Percentiles rank a stretch among this genome's conserved stretches.
Evolutionary conservation across 805 yeast genomes (phyloP).

Genomic region (Candida xiaguanensis): DNA sequence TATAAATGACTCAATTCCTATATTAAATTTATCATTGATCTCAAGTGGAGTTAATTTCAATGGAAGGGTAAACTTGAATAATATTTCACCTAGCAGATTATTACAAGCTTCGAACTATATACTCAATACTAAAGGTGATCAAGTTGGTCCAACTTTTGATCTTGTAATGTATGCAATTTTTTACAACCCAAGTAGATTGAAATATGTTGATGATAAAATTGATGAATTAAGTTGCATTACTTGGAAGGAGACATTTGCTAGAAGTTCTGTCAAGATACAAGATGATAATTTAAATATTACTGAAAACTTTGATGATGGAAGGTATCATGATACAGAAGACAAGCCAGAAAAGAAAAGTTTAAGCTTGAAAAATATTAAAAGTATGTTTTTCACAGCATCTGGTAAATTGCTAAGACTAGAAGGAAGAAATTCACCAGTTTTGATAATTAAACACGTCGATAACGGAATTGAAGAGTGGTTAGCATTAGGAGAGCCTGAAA

Average conservation of each 20-base stretch:
- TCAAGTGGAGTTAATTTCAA: constrained; percentile 65
- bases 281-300: constrained; percentile 33
- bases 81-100: constrained; percentile 61
- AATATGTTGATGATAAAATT: constrained; percentile 22
- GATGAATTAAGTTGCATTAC: constrained; percentile 41
- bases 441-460: constrained; percentile 49
- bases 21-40: constrained; percentile 59
- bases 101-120: constrained; percentile 58
- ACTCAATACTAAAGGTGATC: constrained; percentile 11
- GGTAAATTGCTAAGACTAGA: constrained; percentile 62
- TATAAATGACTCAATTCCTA: constrained; percentile 67
- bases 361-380: constrained; percentile 40
- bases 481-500: constrained; percentile 43
- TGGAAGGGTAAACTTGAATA: constrained; percentile 41
- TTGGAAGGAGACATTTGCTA: constrained; percentile 74
- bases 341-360: constrained; percentile 30
- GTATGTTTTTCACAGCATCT: constrained; percentile 66
- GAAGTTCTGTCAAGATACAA: constrained; percentile 43
- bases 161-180: constrained; percentile 60
- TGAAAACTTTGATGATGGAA: constrained; percentile 65
- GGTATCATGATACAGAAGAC: constrained; percentile 63
- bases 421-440: constrained; percentile 60
- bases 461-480: constrained; percentile 40
- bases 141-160: constrained; percentile 60
- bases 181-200: constrained; percentile 48